Evolutionary conservation across 306 rosid genomes (phyloP).

Genomic region (Gastrolobium villosum): DNA sequence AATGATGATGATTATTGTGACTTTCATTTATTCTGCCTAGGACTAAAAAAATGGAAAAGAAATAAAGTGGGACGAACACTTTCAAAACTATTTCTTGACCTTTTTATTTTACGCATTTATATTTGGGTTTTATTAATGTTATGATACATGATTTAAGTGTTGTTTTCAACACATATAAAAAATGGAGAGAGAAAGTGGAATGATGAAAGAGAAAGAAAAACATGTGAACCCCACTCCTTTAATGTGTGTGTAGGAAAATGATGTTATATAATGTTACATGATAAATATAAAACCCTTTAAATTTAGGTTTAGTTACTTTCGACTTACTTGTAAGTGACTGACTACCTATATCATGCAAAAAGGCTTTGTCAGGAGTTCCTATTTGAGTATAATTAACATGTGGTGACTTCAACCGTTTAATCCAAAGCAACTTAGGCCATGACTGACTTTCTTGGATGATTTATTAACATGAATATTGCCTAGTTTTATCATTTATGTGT

Average conservation of each 20-base stretch:
- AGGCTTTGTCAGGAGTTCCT: background rate
- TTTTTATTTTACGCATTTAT: background rate
- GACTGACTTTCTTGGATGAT: background rate
- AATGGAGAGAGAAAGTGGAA: too few relatives aligned
- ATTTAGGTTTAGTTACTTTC: background rate
- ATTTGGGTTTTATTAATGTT: too few relatives aligned
- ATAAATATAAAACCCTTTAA: too few relatives aligned
- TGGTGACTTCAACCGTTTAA: background rate
- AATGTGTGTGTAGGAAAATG: too few relatives aligned
- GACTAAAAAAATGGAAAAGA: conserved; percentile 1
- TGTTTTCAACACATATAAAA: too few relatives aligned
- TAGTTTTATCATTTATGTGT: background rate
- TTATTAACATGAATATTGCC: background rate
- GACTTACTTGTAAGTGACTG: background rate
- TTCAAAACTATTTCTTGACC: background rate
- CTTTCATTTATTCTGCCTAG: conserved; percentile 22
- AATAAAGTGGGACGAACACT: background rate
- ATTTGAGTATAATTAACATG: background rate
- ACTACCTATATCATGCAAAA: background rate
- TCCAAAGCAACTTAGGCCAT: background rate
- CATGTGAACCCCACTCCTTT: too few relatives aligned
- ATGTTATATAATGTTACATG: too few relatives aligned
- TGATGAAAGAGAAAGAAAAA: too few relatives aligned
- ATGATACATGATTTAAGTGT: too few relatives aligned
- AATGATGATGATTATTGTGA: conserved; percentile 10